Conservation (phyloP, 176 grass and related monocot genomes). For the Leersia perrieri region DNA sequence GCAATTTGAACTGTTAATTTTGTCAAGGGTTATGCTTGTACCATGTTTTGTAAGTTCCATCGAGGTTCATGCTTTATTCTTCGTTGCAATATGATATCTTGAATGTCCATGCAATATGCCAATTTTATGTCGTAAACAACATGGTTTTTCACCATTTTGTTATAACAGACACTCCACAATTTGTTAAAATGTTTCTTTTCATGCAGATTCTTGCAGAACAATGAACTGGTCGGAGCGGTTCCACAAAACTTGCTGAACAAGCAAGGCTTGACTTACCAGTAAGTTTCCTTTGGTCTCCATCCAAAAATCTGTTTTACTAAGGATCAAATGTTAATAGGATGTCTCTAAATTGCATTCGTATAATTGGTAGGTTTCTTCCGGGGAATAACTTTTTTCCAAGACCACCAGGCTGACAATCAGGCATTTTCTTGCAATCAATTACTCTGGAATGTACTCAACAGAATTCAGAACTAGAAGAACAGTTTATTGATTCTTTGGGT, state of each 20-base stretch:
- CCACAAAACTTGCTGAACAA: slow-evolving; percentile 60
- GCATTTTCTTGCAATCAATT: slow-evolving; percentile 18
- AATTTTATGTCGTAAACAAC: background rate
- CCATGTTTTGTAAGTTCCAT: background rate
- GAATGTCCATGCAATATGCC: background rate
- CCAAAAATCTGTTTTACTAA: background rate
- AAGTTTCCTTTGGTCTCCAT: slow-evolving; percentile 16
- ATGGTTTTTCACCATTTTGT: background rate
- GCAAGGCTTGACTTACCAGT: slow-evolving; percentile 51
- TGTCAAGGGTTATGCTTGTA: background rate
- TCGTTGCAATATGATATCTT: slow-evolving; percentile 1
- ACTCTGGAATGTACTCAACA: slow-evolving; percentile 10
- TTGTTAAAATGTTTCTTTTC: slow-evolving; percentile 19
- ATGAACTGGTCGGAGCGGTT: slow-evolving; percentile 63
- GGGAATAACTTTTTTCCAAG: slow-evolving; percentile 49
- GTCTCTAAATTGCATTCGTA: slow-evolving; percentile 18
- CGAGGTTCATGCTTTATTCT: background rate
- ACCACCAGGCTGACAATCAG: slow-evolving; percentile 21
- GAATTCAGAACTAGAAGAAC: slow-evolving; percentile 20
- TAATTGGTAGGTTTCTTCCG: slow-evolving; percentile 50
- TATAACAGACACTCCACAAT: background rate
- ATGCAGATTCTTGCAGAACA: slow-evolving; percentile 75
- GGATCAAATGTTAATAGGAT: background rate
- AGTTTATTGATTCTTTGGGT: slow-evolving; percentile 28
- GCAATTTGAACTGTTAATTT: too few relatives aligned